phyloP scores from a whole-genome alignment of 2,329 filamentous ascomycete genomes.

The Fusarium denticulatum region DNA sequence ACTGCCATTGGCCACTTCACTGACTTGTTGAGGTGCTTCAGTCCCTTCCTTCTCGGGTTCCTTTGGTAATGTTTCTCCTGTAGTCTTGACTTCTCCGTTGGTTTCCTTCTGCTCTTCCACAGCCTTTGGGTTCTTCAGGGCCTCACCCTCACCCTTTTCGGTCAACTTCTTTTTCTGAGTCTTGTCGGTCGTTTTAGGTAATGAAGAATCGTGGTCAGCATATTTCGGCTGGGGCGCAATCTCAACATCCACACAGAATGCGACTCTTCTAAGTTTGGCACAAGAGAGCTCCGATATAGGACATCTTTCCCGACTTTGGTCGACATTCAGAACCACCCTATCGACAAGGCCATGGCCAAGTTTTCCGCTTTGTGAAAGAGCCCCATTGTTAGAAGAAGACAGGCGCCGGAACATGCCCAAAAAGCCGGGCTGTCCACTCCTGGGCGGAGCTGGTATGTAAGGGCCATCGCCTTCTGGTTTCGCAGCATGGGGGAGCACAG shows the following conservation, averaged over 20 bases:
- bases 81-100: conserved; percentile 52
- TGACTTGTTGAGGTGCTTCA: conserved; percentile 39
- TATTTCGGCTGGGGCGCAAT: conserved; percentile 90
- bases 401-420: conserved; percentile 84
- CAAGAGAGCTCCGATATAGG: conserved; percentile 81
- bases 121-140: conserved; percentile 72
- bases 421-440: conserved; percentile 74
- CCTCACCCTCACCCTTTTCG: conserved; percentile 79
- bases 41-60: conserved; percentile 52
- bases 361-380: conserved; percentile 41
- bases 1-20: conserved; percentile 39
- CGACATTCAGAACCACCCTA: conserved; percentile 84
- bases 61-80: conserved; percentile 52
- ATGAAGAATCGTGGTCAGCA: conserved; percentile 64
- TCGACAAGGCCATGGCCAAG: conserved; percentile 76
- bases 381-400: conserved; percentile 70
- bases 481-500: conserved; percentile 66
- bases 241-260: conserved; percentile 97
- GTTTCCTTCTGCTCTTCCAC: conserved; percentile 61
- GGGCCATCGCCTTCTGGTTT: conserved; percentile 70
- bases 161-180: conserved; percentile 69
- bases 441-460: conserved; percentile 80
- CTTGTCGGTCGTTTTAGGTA: conserved; percentile 55
- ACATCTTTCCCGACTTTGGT: conserved; percentile 81
- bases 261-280: conserved; percentile 84